Conservation (phyloP, 768 basidiomycete genomes). For the Tulasnella calospora region DNA sequence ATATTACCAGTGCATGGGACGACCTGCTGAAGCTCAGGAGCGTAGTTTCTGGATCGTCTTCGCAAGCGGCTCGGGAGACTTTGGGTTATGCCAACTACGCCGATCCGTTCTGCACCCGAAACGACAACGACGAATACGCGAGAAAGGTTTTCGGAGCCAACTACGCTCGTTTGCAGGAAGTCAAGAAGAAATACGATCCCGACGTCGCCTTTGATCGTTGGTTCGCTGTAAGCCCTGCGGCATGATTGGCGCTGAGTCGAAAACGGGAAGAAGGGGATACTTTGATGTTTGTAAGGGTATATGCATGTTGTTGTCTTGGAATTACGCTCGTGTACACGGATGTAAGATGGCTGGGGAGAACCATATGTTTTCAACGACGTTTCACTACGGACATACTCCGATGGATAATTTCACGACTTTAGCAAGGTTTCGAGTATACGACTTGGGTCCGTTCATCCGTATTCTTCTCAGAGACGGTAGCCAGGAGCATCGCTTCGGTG, state of each 20-base stretch:
- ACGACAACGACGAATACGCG: conserved; percentile 18
- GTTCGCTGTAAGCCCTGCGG: conserved; percentile 25
- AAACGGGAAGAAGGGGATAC: background rate
- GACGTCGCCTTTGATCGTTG: conserved; percentile 26
- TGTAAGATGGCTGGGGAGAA: background rate
- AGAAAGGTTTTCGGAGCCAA: conserved; percentile 20
- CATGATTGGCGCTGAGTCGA: background rate
- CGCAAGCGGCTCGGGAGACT: background rate
- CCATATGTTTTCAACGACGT: background rate
- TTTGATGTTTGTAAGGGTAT: background rate
- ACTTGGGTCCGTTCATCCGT: conserved; percentile 13
- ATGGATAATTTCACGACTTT: background rate
- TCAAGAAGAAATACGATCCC: conserved; percentile 29
- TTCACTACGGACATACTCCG: background rate
- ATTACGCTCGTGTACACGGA: background rate
- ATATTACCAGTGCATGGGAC: background rate
- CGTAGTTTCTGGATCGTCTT: background rate
- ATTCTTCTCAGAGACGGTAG: conserved; percentile 16
- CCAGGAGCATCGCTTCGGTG: conserved; percentile 8
- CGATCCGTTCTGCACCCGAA: background rate
- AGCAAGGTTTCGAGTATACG: conserved; percentile 25
- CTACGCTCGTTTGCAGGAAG: conserved; percentile 22
- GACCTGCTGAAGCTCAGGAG: background rate
- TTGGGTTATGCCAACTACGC: conserved; percentile 13
- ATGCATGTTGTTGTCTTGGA: background rate